phyloP scores from a whole-genome alignment of 2,329 filamentous ascomycete species.

The Cadophora malorum region DNA sequence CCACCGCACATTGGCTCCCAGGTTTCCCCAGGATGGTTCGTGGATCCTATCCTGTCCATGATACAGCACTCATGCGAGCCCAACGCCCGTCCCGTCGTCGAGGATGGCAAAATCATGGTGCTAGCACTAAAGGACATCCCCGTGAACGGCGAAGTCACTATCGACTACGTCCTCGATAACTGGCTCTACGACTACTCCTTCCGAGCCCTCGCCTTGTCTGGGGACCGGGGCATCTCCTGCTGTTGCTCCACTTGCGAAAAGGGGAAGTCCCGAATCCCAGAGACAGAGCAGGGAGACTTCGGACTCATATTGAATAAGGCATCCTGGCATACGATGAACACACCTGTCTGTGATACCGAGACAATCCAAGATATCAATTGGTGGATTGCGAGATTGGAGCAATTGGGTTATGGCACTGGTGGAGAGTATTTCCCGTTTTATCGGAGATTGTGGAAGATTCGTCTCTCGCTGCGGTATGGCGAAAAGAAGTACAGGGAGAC shows the following conservation, averaged over 20 bases:
- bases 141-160: background rate
- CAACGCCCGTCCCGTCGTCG: background rate
- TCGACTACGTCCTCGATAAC: background rate
- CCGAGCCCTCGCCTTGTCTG: background rate
- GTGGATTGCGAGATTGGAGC: background rate
- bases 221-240: background rate
- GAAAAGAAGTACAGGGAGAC: background rate
- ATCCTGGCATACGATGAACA: background rate
- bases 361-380: background rate
- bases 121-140: background rate
- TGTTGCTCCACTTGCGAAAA: background rate
- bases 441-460: background rate
- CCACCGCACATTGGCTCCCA: background rate
- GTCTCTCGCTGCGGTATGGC: background rate
- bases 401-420: background rate
- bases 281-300: background rate
- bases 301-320: background rate
- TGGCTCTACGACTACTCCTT: background rate
- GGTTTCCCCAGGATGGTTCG: background rate
- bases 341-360: background rate
- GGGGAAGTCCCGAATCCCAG: background rate
- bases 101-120: background rate
- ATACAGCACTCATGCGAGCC: slow-evolving; percentile 7
- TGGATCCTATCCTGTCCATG: background rate
- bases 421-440: background rate